Evolutionary conservation across 768 basidiomycete species (phyloP).

Genomic region (Rhodocollybia butyracea): DNA sequence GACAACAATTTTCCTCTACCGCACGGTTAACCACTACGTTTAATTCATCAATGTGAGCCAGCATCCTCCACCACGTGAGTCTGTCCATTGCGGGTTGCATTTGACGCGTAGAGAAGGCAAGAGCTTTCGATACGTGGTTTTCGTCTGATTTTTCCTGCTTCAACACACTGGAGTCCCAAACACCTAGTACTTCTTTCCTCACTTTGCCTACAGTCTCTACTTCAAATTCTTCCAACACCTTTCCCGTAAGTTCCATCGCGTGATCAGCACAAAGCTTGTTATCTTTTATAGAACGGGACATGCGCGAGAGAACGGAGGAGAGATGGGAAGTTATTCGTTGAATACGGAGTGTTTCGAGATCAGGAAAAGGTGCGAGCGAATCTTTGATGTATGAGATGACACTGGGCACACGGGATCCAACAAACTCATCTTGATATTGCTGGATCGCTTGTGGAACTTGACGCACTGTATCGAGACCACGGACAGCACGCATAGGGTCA

Average conservation of each 20-base stretch:
- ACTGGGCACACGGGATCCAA: slow-evolving; percentile 54
- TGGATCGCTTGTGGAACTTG: slow-evolving; percentile 44
- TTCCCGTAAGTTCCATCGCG: slow-evolving; percentile 34
- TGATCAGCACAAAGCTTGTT: no score
- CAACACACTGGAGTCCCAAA: neutral
- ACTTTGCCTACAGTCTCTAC: no score
- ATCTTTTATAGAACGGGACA: slow-evolving; percentile 26
- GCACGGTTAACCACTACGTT: slow-evolving; percentile 32
- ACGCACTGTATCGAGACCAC: slow-evolving; percentile 48
- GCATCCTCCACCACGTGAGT: slow-evolving; percentile 45
- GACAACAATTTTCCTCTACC: slow-evolving; percentile 39
- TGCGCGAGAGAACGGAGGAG: slow-evolving; percentile 35
- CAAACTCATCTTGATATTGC: slow-evolving; percentile 59
- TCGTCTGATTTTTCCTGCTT: slow-evolving; percentile 12
- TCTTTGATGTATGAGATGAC: slow-evolving; percentile 38
- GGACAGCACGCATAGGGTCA: slow-evolving; percentile 58
- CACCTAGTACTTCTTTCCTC: slow-evolving; percentile 35
- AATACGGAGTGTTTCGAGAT: slow-evolving; percentile 26
- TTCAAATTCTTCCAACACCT: slow-evolving; percentile 37
- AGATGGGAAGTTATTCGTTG: slow-evolving; percentile 37
- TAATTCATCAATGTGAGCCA: slow-evolving; percentile 46
- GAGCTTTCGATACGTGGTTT: slow-evolving; percentile 28
- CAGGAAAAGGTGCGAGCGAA: slow-evolving; percentile 14
- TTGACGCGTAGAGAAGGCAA: slow-evolving; percentile 32
- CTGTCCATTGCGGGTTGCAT: slow-evolving; percentile 37